phyloP scores from a whole-genome alignment of 768 basidiomycete genomes.

The Termitomyces titanicus region DNA sequence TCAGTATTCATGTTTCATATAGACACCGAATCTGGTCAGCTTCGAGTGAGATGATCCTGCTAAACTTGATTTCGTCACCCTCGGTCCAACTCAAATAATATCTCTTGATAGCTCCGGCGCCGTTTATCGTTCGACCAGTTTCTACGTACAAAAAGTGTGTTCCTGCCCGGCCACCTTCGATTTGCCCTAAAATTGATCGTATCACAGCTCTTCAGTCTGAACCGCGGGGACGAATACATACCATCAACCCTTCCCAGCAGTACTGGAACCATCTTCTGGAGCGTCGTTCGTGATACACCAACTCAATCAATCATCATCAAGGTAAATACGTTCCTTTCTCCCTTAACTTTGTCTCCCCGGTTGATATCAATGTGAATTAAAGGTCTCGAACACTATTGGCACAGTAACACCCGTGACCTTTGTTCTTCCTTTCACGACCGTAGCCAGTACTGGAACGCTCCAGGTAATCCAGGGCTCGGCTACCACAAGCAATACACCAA shows the following conservation, averaged over 20 bases:
- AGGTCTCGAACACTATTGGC: slow-evolving; percentile 53
- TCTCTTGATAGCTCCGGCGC: slow-evolving; percentile 33
- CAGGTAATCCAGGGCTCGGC: slow-evolving; percentile 48
- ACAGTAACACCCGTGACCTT: slow-evolving; percentile 43
- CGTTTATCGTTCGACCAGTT: slow-evolving; percentile 53
- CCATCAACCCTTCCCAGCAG: slow-evolving; percentile 54
- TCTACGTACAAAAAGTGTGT: slow-evolving; percentile 53
- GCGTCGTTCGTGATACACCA: slow-evolving; percentile 41
- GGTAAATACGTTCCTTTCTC: slow-evolving; percentile 24
- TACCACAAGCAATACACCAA: slow-evolving; percentile 54
- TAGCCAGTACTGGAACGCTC: slow-evolving; percentile 39
- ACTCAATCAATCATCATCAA: slow-evolving; percentile 53
- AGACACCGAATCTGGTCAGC: slow-evolving; percentile 53
- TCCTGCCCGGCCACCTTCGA: neutral
- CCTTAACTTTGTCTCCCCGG: too few species aligned
- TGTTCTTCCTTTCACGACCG: slow-evolving; percentile 47
- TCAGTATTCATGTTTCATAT: neutral
- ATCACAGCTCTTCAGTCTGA: slow-evolving; percentile 55
- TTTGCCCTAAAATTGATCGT: neutral
- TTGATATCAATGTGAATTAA: neutral
- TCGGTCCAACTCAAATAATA: neutral
- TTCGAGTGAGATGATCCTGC: slow-evolving; percentile 45
- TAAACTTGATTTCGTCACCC: neutral
- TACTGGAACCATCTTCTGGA: slow-evolving; percentile 57
- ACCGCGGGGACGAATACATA: slow-evolving; percentile 59